Percentiles rank a stretch among this genome's conserved stretches.
Evolutionary conservation across 768 basidiomycete genomes (phyloP).

Genomic region (Lactifluus rugatus): DNA sequence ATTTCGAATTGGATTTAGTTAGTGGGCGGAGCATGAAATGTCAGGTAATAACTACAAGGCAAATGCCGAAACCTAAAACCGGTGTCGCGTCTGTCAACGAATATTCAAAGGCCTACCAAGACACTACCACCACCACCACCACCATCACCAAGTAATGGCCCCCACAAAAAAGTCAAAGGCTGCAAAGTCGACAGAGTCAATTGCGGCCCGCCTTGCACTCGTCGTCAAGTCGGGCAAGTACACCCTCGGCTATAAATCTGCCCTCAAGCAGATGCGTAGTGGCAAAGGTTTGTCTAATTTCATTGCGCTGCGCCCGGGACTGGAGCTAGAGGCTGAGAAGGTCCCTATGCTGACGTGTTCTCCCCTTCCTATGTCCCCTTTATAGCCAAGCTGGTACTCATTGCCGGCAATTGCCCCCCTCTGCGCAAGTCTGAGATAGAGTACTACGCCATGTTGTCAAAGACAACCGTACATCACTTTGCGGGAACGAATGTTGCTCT

Average conservation of each 20-base stretch:
- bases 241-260: constrained; percentile 94
- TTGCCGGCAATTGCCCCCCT: constrained; percentile 98
- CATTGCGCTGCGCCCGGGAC: constrained; percentile 58
- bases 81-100: background rate
- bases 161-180: constrained; percentile 94
- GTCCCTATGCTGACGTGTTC: constrained; percentile 69
- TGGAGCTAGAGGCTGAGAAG: constrained; percentile 99
- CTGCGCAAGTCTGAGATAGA: constrained; percentile 98
- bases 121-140: constrained; percentile 7
- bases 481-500: constrained; percentile 95
- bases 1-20: too few species aligned
- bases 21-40: too few species aligned
- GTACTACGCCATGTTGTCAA: constrained; percentile 99
- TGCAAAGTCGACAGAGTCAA: constrained; percentile 87
- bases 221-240: constrained; percentile 99
- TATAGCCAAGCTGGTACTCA: constrained; percentile 93
- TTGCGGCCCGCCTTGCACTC: constrained; percentile 83
- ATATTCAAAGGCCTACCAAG: background rate
- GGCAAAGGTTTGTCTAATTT: constrained; percentile 78
- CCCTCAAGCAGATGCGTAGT: constrained; percentile 94
- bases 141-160: constrained; percentile 50
- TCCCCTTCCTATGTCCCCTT: constrained; percentile 21
- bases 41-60: constrained; percentile 2
- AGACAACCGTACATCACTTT: constrained; percentile 98
- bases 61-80: constrained; percentile 14